Percentiles rank a stretch among this genome's conserved stretches.
Conservation (phyloP, 2,329 filamentous ascomycete species). For the Epichloe bromicola region DNA sequence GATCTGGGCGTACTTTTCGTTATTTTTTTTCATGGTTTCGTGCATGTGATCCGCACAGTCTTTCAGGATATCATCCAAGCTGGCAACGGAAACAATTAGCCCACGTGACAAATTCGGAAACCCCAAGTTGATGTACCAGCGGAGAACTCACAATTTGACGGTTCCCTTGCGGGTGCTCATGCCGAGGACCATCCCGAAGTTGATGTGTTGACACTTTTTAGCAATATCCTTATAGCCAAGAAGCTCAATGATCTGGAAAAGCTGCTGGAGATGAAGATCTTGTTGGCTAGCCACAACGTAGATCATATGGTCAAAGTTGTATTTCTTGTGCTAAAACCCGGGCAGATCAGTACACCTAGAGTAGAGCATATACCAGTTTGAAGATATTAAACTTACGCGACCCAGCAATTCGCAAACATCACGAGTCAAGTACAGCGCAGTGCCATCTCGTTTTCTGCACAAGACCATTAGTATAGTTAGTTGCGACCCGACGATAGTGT, state of each 20-base stretch:
- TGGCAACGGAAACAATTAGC: constrained; percentile 1
- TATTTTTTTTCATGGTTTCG: constrained; percentile 89
- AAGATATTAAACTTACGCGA: constrained; percentile 23
- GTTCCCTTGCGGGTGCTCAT: constrained; percentile 62
- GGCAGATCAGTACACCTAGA: neutral
- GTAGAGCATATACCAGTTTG: neutral
- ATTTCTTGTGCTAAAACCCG: constrained; percentile 31
- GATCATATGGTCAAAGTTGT: constrained; percentile 65
- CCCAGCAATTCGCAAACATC: constrained; percentile 64
- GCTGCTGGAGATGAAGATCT: constrained; percentile 57
- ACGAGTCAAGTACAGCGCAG: constrained; percentile 63
- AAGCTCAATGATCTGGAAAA: constrained; percentile 61
- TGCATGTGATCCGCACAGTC: constrained; percentile 94
- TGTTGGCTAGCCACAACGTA: constrained; percentile 64
- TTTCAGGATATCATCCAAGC: constrained; percentile 12
- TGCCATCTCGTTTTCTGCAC: constrained; percentile 51
- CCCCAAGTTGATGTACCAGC: neutral
- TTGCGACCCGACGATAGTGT: neutral
- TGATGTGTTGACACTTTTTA: constrained; percentile 61
- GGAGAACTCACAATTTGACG: constrained; percentile 45
- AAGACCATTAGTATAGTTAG: neutral
- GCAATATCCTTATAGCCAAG: constrained; percentile 57
- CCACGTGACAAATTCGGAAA: neutral
- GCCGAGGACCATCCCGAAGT: constrained; percentile 59
- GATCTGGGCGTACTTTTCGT: constrained; percentile 81